Percentiles rank a stretch among this genome's conserved stretches.
Conservation (phyloP, 805 yeast species). For the Yarrowia sp. region DNA sequence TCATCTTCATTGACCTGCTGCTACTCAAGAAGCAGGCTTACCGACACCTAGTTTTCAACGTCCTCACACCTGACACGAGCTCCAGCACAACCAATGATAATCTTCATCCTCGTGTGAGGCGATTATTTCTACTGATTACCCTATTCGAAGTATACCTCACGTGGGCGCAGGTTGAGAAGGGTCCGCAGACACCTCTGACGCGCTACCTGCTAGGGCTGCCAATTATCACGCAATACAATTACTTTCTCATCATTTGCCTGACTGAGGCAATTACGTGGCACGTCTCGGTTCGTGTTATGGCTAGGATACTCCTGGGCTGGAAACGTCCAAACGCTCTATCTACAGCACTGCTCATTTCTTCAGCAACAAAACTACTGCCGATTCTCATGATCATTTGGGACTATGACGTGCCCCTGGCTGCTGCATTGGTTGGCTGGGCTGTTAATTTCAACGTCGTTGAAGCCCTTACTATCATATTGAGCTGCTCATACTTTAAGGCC, state of each 20-base stretch:
- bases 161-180: slow-evolving; percentile 86
- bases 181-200: slow-evolving; percentile 30
- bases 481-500: slow-evolving; percentile 39
- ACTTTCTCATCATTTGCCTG: slow-evolving; percentile 39
- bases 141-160: slow-evolving; percentile 84
- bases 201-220: slow-evolving; percentile 33
- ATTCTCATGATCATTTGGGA: slow-evolving; percentile 96
- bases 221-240: slow-evolving; percentile 39
- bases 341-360: slow-evolving; percentile 68
- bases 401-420: slow-evolving; percentile 73
- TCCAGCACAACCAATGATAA: not conserved
- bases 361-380: slow-evolving; percentile 80
- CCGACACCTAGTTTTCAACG: slow-evolving; percentile 79
- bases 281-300: slow-evolving; percentile 39
- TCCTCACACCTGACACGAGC: slow-evolving; percentile 37
- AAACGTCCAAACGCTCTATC: slow-evolving; percentile 48
- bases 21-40: slow-evolving; percentile 76
- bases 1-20: slow-evolving; percentile 77
- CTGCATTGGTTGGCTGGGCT: slow-evolving; percentile 55
- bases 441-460: slow-evolving; percentile 65
- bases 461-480: slow-evolving; percentile 49
- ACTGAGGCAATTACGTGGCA: slow-evolving; percentile 39
- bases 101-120: slow-evolving; percentile 26
- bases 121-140: slow-evolving; percentile 59
- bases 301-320: slow-evolving; percentile 39